Evolutionary conservation across 2,329 filamentous ascomycete species (phyloP).

Genomic region (Fusarium sterilihyphosum): DNA sequence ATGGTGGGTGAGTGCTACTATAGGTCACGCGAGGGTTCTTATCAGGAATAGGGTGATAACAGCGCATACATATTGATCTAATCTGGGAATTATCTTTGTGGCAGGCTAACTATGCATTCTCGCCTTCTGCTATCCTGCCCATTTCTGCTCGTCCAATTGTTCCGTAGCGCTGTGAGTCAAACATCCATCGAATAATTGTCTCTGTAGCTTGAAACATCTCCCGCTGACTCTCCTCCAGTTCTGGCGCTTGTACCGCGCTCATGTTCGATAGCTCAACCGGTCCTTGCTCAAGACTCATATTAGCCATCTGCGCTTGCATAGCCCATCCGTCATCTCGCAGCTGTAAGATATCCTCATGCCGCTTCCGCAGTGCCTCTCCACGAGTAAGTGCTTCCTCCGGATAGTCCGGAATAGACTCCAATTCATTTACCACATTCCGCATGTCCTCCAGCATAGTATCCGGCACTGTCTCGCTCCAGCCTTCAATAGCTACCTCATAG

Average conservation of each 20-base stretch:
- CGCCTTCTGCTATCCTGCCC: not conserved
- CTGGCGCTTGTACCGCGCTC: not conserved
- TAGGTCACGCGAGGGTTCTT: not conserved
- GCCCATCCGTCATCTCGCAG: not conserved
- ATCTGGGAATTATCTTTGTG: too few relatives aligned
- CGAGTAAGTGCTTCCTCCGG: not conserved
- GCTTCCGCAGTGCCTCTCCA: not conserved
- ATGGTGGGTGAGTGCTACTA: not conserved
- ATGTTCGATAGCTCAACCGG: not conserved
- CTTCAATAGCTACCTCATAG: not conserved
- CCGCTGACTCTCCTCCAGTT: not conserved
- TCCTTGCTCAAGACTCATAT: not conserved
- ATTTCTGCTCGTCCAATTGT: not conserved
- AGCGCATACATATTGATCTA: not conserved
- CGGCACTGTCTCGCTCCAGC: not conserved
- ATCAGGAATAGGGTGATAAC: not conserved
- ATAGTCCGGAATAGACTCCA: not conserved
- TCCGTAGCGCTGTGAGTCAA: not conserved
- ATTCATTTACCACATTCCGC: not conserved
- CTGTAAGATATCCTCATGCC: not conserved
- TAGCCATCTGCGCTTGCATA: not conserved
- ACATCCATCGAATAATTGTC: not conserved
- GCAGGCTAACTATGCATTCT: not conserved
- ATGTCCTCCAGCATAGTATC: not conserved
- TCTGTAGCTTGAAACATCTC: not conserved